A percentile compares a stretch with the other conserved stretches of the same genome.
Evolutionary conservation across 108 stramenopile species (phyloP).

Genomic region (Schizochytrium sp.): DNA sequence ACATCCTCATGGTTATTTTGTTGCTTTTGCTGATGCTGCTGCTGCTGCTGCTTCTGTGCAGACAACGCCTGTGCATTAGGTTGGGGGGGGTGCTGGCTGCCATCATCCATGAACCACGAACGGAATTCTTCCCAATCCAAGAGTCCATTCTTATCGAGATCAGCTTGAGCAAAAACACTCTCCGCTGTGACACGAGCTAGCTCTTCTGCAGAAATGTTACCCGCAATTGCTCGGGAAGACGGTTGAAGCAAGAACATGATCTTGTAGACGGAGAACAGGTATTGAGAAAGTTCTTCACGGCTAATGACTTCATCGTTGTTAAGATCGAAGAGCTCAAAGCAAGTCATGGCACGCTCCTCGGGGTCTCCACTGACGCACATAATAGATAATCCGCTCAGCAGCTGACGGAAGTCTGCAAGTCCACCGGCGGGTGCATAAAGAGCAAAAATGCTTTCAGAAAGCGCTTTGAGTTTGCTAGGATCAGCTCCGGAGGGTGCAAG

Average conservation of each 20-base stretch:
- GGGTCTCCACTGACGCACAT: slow-evolving; percentile 23
- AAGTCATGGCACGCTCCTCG: slow-evolving; percentile 8
- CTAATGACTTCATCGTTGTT: slow-evolving; percentile 57
- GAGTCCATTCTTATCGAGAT: slow-evolving; percentile 36
- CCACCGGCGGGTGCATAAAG: background rate
- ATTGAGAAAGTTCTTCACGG: slow-evolving; percentile 3
- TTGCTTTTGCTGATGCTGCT: no score
- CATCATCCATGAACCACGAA: background rate
- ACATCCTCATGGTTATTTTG: background rate
- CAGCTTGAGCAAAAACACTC: slow-evolving; percentile 61
- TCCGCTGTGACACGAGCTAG: slow-evolving; percentile 60
- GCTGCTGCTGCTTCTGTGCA: no score
- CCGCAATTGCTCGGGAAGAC: background rate
- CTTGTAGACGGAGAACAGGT: slow-evolving; percentile 50
- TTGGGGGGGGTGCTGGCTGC: no score
- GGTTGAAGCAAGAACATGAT: background rate
- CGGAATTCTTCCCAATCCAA: slow-evolving; percentile 53
- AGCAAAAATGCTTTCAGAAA: slow-evolving; percentile 8
- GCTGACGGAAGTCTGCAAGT: background rate
- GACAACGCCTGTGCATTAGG: no score
- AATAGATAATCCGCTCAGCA: background rate
- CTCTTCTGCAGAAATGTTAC: slow-evolving; percentile 1
- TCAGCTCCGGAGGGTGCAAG: background rate
- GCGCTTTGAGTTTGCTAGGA: background rate
- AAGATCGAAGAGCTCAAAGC: slow-evolving; percentile 56